Evolutionary conservation across 352 stramenopile genomes (phyloP).

Genomic region (Pythium dissotocum): DNA sequence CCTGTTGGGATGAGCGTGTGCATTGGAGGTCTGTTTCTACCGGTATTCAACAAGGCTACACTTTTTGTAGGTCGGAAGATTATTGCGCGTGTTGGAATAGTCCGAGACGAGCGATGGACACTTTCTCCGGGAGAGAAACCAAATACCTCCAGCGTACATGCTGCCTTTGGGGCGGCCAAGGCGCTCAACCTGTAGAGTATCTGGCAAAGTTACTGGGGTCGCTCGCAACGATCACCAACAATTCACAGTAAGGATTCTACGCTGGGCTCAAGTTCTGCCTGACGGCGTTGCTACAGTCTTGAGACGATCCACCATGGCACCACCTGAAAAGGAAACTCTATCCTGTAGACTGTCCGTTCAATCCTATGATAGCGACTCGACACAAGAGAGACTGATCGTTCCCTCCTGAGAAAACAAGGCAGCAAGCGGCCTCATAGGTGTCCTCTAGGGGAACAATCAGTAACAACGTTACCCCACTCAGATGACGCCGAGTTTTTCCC

Average conservation of each 20-base stretch:
- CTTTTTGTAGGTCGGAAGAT: neutral
- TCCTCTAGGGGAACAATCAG: no score
- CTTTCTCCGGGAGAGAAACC: neutral
- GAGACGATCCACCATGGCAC: conserved; percentile 6
- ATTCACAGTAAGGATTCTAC: conserved; percentile 1
- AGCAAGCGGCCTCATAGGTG: no score
- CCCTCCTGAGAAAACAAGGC: neutral
- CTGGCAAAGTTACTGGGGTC: neutral
- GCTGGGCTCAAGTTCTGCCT: neutral
- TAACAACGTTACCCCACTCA: neutral
- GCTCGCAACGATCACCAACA: neutral
- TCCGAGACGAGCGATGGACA: neutral
- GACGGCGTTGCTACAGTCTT: neutral
- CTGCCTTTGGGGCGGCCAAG: no score
- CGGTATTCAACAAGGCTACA: neutral
- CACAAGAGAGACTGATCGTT: neutral
- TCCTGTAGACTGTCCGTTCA: neutral
- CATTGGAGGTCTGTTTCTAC: neutral
- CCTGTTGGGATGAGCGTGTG: neutral
- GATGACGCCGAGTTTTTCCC: neutral
- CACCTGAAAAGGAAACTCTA: neutral
- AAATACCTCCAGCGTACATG: neutral
- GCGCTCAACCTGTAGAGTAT: no score
- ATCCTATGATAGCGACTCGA: neutral
- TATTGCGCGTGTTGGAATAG: neutral